phyloP scores from a whole-genome alignment of 441 rosid genomes.

The Pelargonium australe region DNA sequence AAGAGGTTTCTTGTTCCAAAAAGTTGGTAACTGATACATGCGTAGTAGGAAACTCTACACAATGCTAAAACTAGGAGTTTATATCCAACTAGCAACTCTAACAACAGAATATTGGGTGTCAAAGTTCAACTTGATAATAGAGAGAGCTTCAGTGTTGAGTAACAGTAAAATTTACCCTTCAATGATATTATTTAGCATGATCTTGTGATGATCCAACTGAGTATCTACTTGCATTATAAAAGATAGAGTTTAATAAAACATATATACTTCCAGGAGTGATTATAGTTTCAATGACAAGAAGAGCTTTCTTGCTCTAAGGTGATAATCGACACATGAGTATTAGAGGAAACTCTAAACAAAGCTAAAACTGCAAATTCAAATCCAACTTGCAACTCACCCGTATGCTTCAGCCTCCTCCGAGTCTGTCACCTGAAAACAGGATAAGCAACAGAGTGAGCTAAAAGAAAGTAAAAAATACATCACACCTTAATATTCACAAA shows the following conservation, averaged over 20 bases:
- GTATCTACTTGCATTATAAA: background rate
- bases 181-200: background rate
- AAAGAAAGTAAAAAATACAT: background rate
- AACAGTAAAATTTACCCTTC: background rate
- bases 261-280: background rate
- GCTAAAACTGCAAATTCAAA: background rate
- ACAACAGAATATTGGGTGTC: background rate
- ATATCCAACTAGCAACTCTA: background rate
- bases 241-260: background rate
- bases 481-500: background rate
- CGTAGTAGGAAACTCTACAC: background rate
- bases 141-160: background rate
- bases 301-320: no score
- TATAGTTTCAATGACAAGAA: no score
- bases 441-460: background rate
- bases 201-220: background rate
- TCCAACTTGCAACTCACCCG: background rate
- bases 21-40: background rate
- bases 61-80: background rate
- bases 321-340: background rate
- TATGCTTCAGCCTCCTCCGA: slow-evolving; percentile 3
- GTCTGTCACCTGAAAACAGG: slow-evolving; percentile 3
- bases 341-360: background rate
- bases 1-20: no score
- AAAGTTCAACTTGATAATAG: background rate